Evolutionary conservation across 495 filamentous ascomycete genomes (phyloP).

Genomic region (Talaromyces liani): DNA sequence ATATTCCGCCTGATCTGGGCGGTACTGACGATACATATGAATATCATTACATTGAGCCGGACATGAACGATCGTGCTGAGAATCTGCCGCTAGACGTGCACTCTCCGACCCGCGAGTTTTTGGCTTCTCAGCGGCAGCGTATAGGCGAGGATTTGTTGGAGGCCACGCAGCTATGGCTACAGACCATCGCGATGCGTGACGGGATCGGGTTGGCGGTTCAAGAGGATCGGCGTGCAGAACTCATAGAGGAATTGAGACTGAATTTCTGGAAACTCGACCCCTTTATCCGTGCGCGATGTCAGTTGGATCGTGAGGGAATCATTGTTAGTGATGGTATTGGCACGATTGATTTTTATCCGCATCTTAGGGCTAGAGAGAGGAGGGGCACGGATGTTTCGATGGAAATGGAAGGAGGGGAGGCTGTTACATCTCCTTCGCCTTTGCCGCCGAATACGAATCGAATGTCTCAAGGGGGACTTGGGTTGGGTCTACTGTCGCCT

Average conservation of each 20-base stretch:
- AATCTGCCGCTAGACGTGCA: constrained; percentile 38
- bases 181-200: constrained; percentile 6
- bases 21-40: constrained; percentile 68
- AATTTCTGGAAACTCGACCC: constrained; percentile 83
- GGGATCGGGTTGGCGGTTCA: constrained; percentile 4
- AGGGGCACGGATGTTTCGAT: not conserved
- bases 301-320: constrained; percentile 64
- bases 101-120: constrained; percentile 45
- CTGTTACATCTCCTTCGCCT: not conserved
- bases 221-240: constrained; percentile 44
- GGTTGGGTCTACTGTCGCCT: not conserved
- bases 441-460: not conserved
- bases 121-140: constrained; percentile 49
- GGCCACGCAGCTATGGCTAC: constrained; percentile 57
- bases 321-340: constrained; percentile 25
- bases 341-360: constrained; percentile 9
- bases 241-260: constrained; percentile 54
- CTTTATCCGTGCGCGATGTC: constrained; percentile 60
- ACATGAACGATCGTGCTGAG: constrained; percentile 57
- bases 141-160: constrained; percentile 62
- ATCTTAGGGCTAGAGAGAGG: not conserved
- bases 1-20: constrained; percentile 69
- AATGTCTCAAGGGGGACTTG: not conserved
- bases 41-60: constrained; percentile 75
- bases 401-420: not conserved